Conservation (phyloP, 345 rosid genomes). For the Kernera saxatilis region DNA sequence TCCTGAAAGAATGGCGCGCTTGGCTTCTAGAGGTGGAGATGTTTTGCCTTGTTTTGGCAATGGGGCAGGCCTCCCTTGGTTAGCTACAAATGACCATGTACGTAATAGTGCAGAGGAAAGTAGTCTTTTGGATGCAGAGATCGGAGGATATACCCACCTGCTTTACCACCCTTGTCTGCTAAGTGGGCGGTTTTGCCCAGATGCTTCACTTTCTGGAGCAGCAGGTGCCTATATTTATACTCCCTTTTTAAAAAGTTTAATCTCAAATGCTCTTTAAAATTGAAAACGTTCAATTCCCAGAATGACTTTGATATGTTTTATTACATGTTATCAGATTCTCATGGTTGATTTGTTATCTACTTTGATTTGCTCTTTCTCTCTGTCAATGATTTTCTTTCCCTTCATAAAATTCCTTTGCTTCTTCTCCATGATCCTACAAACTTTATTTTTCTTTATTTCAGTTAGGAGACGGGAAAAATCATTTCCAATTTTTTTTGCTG, state of each 20-base stretch:
- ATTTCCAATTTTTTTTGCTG: not conserved
- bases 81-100: slow-evolving; percentile 65
- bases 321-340: slow-evolving; percentile 2
- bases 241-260: not conserved
- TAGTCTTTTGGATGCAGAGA: slow-evolving; percentile 79
- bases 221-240: slow-evolving; percentile 53
- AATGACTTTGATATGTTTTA: slow-evolving; percentile 6
- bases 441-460: not conserved
- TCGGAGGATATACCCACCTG: slow-evolving; percentile 81
- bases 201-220: slow-evolving; percentile 91
- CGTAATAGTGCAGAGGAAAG: slow-evolving; percentile 67
- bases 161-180: slow-evolving; percentile 88
- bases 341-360: slow-evolving; percentile 5
- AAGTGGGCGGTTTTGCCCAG: slow-evolving; percentile 95
- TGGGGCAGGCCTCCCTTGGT: slow-evolving; percentile 97
- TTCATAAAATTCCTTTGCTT: not conserved
- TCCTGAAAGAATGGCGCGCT: slow-evolving; percentile 80
- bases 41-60: slow-evolving; percentile 80
- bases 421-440: not conserved
- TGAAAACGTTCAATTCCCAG: not conserved
- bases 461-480: slow-evolving; percentile 5
- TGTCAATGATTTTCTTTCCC: not conserved
- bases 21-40: slow-evolving; percentile 97
- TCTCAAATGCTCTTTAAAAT: slow-evolving; percentile 5
- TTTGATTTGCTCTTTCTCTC: slow-evolving; percentile 5